Percentiles rank a stretch among this genome's conserved stretches.
Evolutionary conservation across 148 eudicot species (phyloP).

Genomic region (Rheum nobile): DNA sequence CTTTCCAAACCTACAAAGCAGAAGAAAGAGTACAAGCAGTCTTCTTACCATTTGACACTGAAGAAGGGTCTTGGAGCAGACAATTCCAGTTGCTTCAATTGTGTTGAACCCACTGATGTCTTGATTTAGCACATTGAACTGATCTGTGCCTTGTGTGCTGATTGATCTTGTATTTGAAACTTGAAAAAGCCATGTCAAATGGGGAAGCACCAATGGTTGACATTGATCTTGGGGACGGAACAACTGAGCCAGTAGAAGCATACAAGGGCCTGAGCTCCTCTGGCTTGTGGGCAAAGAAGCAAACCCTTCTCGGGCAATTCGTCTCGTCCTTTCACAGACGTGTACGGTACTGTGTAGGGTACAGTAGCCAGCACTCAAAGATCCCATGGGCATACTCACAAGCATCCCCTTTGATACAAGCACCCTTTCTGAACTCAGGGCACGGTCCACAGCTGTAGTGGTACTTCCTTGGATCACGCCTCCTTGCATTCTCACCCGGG

Average conservation of each 20-base stretch:
- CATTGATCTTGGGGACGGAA: constrained; percentile 73
- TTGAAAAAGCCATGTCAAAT: constrained; percentile 43
- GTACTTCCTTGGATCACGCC: constrained; percentile 83
- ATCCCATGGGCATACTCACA: constrained; percentile 97
- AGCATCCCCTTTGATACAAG: constrained; percentile 63
- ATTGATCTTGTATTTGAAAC: no score
- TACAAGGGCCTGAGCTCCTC: constrained; percentile 86
- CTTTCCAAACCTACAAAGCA: no score
- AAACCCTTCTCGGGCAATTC: constrained; percentile 59
- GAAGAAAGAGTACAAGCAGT: no score
- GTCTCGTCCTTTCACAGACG: constrained; percentile 90
- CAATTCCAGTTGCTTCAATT: no score
- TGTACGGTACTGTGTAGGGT: constrained; percentile 90
- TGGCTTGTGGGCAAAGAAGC: constrained; percentile 82
- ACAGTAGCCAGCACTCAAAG: constrained; percentile 98
- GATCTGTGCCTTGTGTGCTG: no score
- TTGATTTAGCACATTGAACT: no score
- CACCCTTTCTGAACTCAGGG: constrained; percentile 80
- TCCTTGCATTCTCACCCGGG: constrained; percentile 93
- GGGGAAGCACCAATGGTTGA: constrained; percentile 23
- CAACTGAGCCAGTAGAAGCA: constrained; percentile 87
- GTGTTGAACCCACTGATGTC: no score
- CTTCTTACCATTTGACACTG: no score
- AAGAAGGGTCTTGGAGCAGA: no score
- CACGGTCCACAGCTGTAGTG: constrained; percentile 89